phyloP scores from a whole-genome alignment of 202 grass and related monocot species.

The Bolboschoenoplectus hybrid region DNA sequence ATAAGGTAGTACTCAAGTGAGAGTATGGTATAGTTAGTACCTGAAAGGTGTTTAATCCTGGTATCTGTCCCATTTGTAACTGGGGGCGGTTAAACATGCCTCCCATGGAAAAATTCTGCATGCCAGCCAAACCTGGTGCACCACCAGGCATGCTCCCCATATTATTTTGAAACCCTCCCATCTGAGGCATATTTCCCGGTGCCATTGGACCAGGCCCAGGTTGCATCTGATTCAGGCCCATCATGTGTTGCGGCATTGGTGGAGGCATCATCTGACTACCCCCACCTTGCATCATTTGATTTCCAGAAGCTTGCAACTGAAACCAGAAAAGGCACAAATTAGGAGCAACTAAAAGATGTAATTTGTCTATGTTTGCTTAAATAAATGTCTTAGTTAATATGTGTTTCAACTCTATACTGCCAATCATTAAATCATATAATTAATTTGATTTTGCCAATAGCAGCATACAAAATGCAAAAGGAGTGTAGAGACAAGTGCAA shows the following conservation, averaged over 20 bases:
- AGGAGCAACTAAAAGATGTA: neutral
- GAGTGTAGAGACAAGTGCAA: neutral
- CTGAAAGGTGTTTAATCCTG: conserved; percentile 80
- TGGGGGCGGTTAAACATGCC: conserved; percentile 84
- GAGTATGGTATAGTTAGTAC: conserved; percentile 38
- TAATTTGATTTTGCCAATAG: conserved; percentile 24
- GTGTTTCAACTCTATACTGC: neutral
- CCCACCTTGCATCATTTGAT: conserved; percentile 79
- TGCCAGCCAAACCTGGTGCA: conserved; percentile 53
- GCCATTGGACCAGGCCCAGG: conserved; percentile 43
- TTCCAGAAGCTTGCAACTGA: conserved; percentile 33
- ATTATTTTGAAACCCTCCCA: conserved; percentile 74
- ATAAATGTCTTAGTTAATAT: neutral
- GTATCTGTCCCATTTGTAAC: conserved; percentile 74
- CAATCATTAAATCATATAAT: neutral
- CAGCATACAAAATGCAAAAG: neutral
- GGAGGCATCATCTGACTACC: conserved; percentile 74
- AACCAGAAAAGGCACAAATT: conserved; percentile 12
- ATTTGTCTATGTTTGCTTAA: neutral
- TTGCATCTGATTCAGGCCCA: conserved; percentile 78
- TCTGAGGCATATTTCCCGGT: conserved; percentile 57
- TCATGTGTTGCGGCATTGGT: conserved; percentile 75
- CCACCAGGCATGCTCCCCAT: conserved; percentile 77
- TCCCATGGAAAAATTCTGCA: conserved; percentile 81
- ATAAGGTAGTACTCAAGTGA: neutral